A percentile compares a stretch with the other conserved stretches of the same genome.
Evolutionary conservation across 257 asterid genomes (phyloP).

Genomic region (Hygrophila difformis): DNA sequence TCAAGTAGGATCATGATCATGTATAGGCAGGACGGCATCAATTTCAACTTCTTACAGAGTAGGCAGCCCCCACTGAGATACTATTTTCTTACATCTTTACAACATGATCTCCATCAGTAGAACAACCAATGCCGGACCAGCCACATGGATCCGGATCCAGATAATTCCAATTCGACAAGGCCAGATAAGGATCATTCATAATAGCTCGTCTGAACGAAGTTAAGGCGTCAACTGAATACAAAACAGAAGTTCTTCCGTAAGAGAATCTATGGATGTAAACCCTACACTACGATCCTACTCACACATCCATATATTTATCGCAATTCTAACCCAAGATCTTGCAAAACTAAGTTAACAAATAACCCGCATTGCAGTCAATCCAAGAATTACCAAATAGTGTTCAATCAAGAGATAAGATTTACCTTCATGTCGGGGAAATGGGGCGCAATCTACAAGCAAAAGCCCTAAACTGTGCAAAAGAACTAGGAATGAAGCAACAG

Average conservation of each 20-base stretch:
- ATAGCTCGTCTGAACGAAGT: constrained; percentile 74
- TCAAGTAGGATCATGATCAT: not conserved
- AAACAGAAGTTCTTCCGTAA: constrained; percentile 8
- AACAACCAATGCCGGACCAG: constrained; percentile 78
- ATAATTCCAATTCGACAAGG: constrained; percentile 75
- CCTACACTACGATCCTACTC: constrained; percentile 4
- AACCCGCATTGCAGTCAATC: not conserved
- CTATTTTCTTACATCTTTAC: constrained; percentile 75
- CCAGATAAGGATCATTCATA: constrained; percentile 71
- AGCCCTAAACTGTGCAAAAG: constrained; percentile 38
- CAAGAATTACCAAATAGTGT: constrained; percentile 17
- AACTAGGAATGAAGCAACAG: constrained; percentile 28
- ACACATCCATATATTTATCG: too few relatives aligned
- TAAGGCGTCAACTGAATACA: constrained; percentile 66
- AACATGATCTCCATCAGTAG: constrained; percentile 61
- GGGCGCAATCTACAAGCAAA: constrained; percentile 25
- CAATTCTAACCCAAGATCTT: too few relatives aligned
- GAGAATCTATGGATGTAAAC: constrained; percentile 7
- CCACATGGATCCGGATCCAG: constrained; percentile 76
- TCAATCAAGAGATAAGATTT: constrained; percentile 34
- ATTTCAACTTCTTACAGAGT: constrained; percentile 47
- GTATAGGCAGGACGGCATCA: not conserved
- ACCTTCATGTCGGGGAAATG: constrained; percentile 70
- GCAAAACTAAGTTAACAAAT: not conserved
- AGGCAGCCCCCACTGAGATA: too few relatives aligned